A percentile compares a stretch with the other conserved stretches of the same genome.
Conservation (phyloP, 2,329 filamentous ascomycete species). For the Pezicula radicicola region DNA sequence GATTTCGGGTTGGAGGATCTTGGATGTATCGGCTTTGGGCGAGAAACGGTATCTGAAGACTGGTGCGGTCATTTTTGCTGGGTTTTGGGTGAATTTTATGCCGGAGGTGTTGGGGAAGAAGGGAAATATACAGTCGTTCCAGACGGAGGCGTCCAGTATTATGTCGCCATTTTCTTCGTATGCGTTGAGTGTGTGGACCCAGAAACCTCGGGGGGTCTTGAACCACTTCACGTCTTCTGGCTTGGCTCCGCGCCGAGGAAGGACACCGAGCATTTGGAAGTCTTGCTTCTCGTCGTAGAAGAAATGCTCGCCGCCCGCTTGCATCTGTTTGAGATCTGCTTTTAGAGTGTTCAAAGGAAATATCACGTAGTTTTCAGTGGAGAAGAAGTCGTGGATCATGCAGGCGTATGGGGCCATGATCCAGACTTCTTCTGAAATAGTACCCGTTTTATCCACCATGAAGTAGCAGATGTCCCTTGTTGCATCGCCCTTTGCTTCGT, state of each 20-base stretch:
- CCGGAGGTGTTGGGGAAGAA: background rate
- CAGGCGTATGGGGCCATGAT: conserved; percentile 46
- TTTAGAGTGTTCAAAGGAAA: background rate
- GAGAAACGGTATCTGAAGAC: conserved; percentile 37
- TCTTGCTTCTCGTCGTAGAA: background rate
- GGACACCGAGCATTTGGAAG: background rate
- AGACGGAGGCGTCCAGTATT: background rate
- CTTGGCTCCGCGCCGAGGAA: background rate
- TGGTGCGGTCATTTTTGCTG: background rate
- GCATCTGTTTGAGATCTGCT: background rate
- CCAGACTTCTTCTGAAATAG: conserved; percentile 41
- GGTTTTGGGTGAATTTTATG: background rate
- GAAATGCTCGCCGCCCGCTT: background rate
- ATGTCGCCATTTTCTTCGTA: background rate
- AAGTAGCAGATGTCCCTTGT: conserved; percentile 41
- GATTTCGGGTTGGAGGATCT: conserved; percentile 54
- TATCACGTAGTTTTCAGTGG: conserved; percentile 39
- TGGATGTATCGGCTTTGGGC: conserved; percentile 52
- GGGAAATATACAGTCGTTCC: background rate
- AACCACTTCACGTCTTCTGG: background rate
- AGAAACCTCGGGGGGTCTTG: background rate
- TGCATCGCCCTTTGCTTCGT: conserved; percentile 43
- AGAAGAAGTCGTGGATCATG: conserved; percentile 47
- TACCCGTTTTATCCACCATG: conserved; percentile 38
- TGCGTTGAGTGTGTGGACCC: background rate